phyloP scores from a whole-genome alignment of 805 yeast genomes.

The Pichia cephalocereana region DNA sequence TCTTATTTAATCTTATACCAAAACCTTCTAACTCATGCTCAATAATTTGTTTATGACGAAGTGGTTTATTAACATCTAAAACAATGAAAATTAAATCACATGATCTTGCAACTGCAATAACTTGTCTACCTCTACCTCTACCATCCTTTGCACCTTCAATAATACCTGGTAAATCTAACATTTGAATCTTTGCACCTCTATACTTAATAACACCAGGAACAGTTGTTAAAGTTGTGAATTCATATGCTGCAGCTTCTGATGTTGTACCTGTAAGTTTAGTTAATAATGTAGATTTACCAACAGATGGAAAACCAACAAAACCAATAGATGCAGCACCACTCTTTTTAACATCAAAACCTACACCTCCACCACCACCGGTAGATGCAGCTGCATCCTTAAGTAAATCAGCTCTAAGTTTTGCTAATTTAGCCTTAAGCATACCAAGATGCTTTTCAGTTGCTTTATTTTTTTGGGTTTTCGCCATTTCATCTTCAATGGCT shows the following conservation, averaged over 20 bases:
- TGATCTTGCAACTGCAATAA: conserved; percentile 98
- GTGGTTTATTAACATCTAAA: conserved; percentile 91
- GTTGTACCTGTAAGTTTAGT: conserved; percentile 90
- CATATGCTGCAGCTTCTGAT: conserved; percentile 96
- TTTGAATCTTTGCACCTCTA: conserved; percentile 95
- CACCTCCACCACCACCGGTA: conserved; percentile 87
- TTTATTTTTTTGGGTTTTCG: conserved; percentile 95
- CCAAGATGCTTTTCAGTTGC: conserved; percentile 97
- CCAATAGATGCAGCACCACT: conserved; percentile 98
- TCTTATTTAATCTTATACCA: conserved; percentile 87
- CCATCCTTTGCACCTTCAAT: conserved; percentile 90
- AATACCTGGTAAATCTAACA: conserved; percentile 87
- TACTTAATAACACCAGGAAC: conserved; percentile 95
- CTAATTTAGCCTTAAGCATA: conserved; percentile 91
- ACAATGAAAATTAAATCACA: conserved; percentile 91
- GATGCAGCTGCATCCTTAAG: conserved; percentile 60
- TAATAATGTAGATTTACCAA: conserved; percentile 79
- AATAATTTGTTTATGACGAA: conserved; percentile 87
- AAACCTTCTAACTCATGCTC: conserved; percentile 96
- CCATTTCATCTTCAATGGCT: conserved; percentile 96
- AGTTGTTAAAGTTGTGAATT: conserved; percentile 93
- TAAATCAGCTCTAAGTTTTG: conserved; percentile 88
- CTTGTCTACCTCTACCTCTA: conserved; percentile 91
- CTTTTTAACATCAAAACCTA: conserved; percentile 96
- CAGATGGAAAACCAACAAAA: conserved; percentile 97